These are phyloP conservation scores for Saccharomycopsis olivae DNA, from an alignment of 805 yeast species.

Conservation along the genomic window DNA sequence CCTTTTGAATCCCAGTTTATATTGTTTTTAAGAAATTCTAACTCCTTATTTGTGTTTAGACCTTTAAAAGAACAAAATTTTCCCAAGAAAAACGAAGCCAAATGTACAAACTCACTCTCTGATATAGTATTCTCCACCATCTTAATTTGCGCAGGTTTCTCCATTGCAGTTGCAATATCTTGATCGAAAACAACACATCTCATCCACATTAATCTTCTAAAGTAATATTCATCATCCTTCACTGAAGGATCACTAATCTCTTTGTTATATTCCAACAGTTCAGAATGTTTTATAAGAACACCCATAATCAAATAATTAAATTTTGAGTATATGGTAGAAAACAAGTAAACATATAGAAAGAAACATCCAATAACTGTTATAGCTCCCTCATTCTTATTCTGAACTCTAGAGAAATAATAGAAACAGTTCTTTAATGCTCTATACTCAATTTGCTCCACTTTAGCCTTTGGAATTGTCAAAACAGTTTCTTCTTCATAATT, in stretches of 20 bases:
- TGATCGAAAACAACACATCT: conserved; percentile 9
- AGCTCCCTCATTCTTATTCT: conserved; percentile 8
- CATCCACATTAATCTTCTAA: conserved; percentile 5
- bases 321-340: conserved; percentile 10
- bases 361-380: conserved; percentile 8
- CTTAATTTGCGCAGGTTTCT: conserved; percentile 4
- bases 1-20: not conserved
- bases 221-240: not conserved
- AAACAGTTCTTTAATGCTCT: conserved; percentile 15
- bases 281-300: conserved; percentile 7
- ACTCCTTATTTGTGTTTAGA: not conserved
- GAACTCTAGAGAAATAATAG: conserved; percentile 9
- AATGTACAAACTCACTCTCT: not conserved
- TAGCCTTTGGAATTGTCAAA: conserved; percentile 2
- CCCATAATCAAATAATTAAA: conserved; percentile 8
- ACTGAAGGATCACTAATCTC: not conserved
- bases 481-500: not conserved
- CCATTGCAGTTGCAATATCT: conserved; percentile 5
- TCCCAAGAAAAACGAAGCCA: not conserved
- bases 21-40: too few species aligned
- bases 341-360: conserved; percentile 9
- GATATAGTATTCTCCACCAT: conserved; percentile 1
- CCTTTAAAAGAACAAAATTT: too few species aligned
- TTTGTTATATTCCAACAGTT: conserved; percentile 11
- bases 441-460: conserved; percentile 7